These are phyloP conservation scores for Cladosporium sp. DNA, from an alignment of 2,329 filamentous ascomycete species.

Conservation along the genomic window DNA sequence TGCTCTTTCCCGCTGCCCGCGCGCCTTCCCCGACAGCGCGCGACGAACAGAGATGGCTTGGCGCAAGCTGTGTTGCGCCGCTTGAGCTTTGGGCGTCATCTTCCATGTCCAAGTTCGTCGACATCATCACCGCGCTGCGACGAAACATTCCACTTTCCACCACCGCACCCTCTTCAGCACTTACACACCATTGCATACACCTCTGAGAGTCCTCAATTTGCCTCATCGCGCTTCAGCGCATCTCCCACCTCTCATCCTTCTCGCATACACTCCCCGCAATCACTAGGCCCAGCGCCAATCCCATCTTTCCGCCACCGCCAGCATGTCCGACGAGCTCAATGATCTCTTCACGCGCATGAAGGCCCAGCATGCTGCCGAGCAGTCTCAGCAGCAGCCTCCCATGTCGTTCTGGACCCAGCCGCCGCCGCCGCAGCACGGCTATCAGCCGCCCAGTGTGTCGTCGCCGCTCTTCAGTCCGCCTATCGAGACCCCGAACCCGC, in stretches of 20 bases:
- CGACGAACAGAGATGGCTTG: neutral
- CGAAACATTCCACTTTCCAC: neutral
- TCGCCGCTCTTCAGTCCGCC: slow-evolving; percentile 56
- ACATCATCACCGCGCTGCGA: slow-evolving; percentile 5
- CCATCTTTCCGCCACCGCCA: slow-evolving; percentile 5
- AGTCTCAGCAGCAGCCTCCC: slow-evolving; percentile 14
- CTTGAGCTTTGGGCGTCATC: neutral
- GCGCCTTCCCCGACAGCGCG: neutral
- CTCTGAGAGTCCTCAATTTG: neutral
- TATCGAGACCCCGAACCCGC: slow-evolving; percentile 49
- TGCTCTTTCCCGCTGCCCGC: neutral
- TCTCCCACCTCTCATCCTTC: neutral
- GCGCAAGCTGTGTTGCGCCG: neutral
- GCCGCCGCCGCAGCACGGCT: slow-evolving; percentile 29
- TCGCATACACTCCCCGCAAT: neutral
- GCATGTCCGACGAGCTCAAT: slow-evolving; percentile 11
- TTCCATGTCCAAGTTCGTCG: slow-evolving; percentile 3
- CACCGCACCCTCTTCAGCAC: neutral
- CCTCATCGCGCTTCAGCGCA: slow-evolving; percentile 6
- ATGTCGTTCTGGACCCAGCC: slow-evolving; percentile 21
- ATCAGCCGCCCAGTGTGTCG: slow-evolving; percentile 54
- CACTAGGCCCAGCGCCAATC: neutral
- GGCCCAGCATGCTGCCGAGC: slow-evolving; percentile 16
- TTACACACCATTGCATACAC: neutral
- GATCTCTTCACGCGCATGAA: slow-evolving; percentile 12